Evolutionary conservation across 2,329 filamentous ascomycete species (phyloP), one percentile per base, ranked within the genome.

Genomic region (Epichloe hybrida): DNA sequence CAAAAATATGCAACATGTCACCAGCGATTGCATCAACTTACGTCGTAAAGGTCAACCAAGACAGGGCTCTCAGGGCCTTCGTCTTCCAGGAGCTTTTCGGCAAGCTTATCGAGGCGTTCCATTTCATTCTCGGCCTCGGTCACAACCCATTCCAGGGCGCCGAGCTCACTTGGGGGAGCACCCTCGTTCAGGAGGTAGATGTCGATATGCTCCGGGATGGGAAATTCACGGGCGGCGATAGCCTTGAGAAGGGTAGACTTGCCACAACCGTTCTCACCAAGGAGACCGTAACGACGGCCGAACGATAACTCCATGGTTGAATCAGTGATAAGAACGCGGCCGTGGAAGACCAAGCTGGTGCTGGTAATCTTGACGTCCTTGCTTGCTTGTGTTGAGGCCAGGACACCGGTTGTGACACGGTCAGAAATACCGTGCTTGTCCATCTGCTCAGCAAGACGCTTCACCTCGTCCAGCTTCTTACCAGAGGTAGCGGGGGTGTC

Each of bases 221-320:
- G 94, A 68, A 83, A 98, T 71, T 98, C 94, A 72, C 93, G 86
- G 64, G 83, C 84, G 61, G 86, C 84, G 66, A 98, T 95, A 59
- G 93, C 81, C 76, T 96, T 97, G 66, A 98, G 80, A 36, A 98
- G 72, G n/a, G 93, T 98, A 57, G 87, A 94, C 79, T 98, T 98
- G 69, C 93, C 93, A 71, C 93, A 98, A 58, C 93, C 93, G 84
- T 98, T 98, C 80, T 98, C 93, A 64, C 93, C 93, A 57, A 98
- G 75, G 52, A 98, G 77, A 68, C 93, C 93, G 68, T 98, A 98
- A 63, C 93, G 83, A 63, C 90, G 86, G 58, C 86, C 89, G 67
- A 88, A 93, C 67, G 86, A 91, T 64, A 98, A 79, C 72, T 98
- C 94, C 68, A 98, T 77, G 48, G 84, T 94, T 56, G 87, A 87